phyloP scores from a whole-genome alignment of 2,329 filamentous ascomycete species.

The Akanthomyces muscarius region DNA sequence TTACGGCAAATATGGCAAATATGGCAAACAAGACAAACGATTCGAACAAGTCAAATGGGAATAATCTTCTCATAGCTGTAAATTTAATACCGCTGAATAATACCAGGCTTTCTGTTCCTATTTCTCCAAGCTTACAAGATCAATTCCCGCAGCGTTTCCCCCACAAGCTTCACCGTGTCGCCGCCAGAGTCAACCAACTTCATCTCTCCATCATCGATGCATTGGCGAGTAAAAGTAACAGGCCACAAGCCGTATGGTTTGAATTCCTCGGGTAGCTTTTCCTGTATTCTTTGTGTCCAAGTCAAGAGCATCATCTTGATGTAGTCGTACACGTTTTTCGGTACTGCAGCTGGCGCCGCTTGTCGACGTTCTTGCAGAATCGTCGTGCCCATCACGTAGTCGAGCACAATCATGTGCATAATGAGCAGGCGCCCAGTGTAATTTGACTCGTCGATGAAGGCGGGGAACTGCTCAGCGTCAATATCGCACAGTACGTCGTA shows the following conservation, averaged over 20 bases:
- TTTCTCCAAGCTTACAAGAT: not conserved
- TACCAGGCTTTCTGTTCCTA: not conserved
- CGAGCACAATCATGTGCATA: constrained; percentile 17
- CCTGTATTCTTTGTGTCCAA: constrained; percentile 37
- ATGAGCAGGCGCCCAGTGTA: constrained; percentile 15
- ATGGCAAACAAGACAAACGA: not conserved
- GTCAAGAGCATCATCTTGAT: constrained; percentile 30
- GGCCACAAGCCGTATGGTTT: constrained; percentile 33
- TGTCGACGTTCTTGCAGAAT: constrained; percentile 12
- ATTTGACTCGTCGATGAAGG: constrained; percentile 15
- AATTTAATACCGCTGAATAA: not conserved
- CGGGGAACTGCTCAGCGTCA: constrained; percentile 10
- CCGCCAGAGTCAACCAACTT: constrained; percentile 14
- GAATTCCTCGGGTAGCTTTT: constrained; percentile 29
- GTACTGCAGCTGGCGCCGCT: not conserved
- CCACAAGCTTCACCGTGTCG: constrained; percentile 21
- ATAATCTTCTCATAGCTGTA: not conserved
- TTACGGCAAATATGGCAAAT: no score
- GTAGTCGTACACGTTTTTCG: constrained; percentile 21
- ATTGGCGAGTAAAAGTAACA: constrained; percentile 22
- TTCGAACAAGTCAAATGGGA: not conserved
- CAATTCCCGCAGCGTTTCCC: constrained; percentile 11
- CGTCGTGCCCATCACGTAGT: constrained; percentile 15
- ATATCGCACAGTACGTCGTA: constrained; percentile 10
- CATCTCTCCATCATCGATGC: constrained; percentile 17